Evolutionary conservation across 139 green algal genomes (phyloP).

Genomic region (Monoraphidium neglectum): DNA sequence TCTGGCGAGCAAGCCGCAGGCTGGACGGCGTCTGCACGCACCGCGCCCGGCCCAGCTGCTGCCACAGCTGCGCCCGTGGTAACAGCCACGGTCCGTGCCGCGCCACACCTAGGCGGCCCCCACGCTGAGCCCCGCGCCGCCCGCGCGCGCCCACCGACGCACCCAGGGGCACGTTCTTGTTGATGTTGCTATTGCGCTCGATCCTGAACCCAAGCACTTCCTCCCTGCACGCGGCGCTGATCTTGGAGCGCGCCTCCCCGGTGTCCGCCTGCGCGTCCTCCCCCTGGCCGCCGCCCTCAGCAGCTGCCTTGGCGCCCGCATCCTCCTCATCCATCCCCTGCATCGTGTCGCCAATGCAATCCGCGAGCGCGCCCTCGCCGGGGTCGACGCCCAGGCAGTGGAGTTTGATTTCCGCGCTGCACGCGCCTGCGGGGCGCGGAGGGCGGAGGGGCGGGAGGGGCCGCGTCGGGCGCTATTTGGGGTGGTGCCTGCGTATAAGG

Average conservation of each 20-base stretch:
- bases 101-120: too few species aligned
- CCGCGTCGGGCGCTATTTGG: too few species aligned
- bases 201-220: conserved; percentile 77
- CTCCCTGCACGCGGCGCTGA: conserved; percentile 55
- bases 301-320: neutral
- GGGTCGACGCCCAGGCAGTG: conserved; percentile 61
- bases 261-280: neutral
- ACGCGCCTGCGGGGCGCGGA: conserved; percentile 54
- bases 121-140: neutral
- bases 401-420: conserved; percentile 48
- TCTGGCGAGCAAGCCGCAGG: too few species aligned
- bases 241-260: neutral
- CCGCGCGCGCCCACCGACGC: neutral
- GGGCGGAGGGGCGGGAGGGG: neutral
- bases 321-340: neutral
- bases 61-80: too few species aligned
- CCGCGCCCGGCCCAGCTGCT: too few species aligned
- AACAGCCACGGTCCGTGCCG: too few species aligned
- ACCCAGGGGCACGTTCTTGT: conserved; percentile 72
- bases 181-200: conserved; percentile 73
- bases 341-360: conserved; percentile 52
- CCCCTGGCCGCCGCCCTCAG: too few species aligned
- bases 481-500: conserved; percentile 4
- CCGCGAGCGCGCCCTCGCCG: conserved; percentile 55
- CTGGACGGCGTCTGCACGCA: too few species aligned